These are phyloP conservation scores for Boehmeria nivea DNA, from an alignment of 306 rosid genomes.

Conservation along the genomic window DNA sequence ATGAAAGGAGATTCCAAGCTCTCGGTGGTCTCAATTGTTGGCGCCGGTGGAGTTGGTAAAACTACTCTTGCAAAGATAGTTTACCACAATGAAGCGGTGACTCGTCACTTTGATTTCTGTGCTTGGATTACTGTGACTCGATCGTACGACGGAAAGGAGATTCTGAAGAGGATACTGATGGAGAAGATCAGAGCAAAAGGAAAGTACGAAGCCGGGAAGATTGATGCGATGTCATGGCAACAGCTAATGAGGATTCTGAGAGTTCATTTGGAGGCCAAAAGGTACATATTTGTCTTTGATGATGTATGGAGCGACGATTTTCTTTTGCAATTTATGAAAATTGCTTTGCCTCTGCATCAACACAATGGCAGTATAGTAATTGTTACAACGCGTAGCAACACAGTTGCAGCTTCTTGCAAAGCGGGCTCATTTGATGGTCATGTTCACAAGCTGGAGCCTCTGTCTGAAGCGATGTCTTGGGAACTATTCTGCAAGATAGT, in stretches of 20 bases:
- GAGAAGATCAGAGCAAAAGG: background rate
- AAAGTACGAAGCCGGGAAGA: background rate
- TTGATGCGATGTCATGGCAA: background rate
- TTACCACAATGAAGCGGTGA: background rate
- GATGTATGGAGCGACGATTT: constrained; percentile 3
- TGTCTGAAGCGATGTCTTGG: background rate
- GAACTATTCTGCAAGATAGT: background rate
- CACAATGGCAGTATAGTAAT: constrained; percentile 4
- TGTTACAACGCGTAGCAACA: constrained; percentile 1
- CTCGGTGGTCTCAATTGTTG: constrained; percentile 3
- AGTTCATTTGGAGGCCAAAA: background rate
- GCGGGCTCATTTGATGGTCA: background rate
- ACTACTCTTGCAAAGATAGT: constrained; percentile 12
- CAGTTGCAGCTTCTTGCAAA: background rate
- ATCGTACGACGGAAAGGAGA: background rate
- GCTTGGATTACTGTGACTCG: constrained; percentile 10
- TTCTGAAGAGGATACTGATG: background rate
- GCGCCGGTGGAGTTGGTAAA: constrained; percentile 8
- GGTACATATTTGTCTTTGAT: constrained; percentile 9
- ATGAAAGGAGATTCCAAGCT: too few species aligned
- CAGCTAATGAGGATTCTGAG: background rate
- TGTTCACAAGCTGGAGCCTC: background rate
- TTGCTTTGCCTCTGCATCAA: background rate
- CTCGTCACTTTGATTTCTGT: background rate
- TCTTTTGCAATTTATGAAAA: background rate